These are phyloP conservation scores for Saccharomycopsis schoenii DNA, from an alignment of 805 yeast species.

Conservation along the genomic window DNA sequence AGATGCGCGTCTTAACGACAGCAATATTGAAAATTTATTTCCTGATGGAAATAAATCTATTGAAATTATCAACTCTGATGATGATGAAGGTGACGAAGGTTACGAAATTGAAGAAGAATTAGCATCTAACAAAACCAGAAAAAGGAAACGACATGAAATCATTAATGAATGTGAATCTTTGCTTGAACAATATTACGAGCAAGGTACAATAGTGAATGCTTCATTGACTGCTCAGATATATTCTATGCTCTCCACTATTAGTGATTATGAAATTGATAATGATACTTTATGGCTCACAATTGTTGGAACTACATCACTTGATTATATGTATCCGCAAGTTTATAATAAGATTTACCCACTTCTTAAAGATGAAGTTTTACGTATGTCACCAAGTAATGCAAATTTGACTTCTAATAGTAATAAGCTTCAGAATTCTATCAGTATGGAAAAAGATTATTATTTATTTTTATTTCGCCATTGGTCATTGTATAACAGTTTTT, in stretches of 20 bases:
- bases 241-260: conserved; percentile 68
- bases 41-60: conserved; percentile 22
- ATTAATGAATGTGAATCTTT: conserved; percentile 40
- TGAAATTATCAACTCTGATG: conserved; percentile 19
- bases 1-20: conserved; percentile 23
- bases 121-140: conserved; percentile 25
- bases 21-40: conserved; percentile 9
- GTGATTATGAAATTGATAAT: conserved; percentile 57
- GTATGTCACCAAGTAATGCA: conserved; percentile 39
- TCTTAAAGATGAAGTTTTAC: conserved; percentile 69
- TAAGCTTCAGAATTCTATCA: conserved; percentile 31
- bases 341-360: conserved; percentile 66
- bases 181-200: conserved; percentile 69
- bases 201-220: conserved; percentile 69
- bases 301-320: conserved; percentile 79
- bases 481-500: conserved; percentile 84
- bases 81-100: conserved; percentile 19
- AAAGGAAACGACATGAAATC: conserved; percentile 32
- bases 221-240: conserved; percentile 75
- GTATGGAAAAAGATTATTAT: conserved; percentile 75
- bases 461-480: conserved; percentile 84
- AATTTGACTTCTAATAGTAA: conserved; percentile 26
- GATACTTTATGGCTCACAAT: conserved; percentile 78
- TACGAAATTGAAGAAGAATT: conserved; percentile 23
- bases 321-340: conserved; percentile 60